Percentiles rank a stretch among this genome's conserved stretches.
Evolutionary conservation across 495 filamentous ascomycete species (phyloP).

Genomic region (Letharia lupina): DNA sequence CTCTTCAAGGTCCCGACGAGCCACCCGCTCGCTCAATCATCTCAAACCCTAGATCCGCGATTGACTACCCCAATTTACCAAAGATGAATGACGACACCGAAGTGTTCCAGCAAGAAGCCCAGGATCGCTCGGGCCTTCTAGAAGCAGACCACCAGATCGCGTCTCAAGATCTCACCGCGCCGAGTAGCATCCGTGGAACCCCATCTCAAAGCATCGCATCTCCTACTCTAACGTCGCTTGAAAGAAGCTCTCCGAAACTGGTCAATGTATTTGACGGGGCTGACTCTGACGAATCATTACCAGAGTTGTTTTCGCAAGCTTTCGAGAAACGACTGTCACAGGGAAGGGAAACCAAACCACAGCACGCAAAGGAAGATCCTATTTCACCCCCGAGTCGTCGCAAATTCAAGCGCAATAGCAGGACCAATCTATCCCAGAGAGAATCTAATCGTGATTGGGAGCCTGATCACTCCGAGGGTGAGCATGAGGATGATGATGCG

Average conservation of each 20-base stretch:
- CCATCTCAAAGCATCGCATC: constrained; percentile 8
- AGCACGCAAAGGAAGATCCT: constrained; percentile 9
- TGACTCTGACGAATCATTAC: constrained; percentile 21
- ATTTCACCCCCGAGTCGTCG: constrained; percentile 7
- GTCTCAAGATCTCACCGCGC: constrained; percentile 14
- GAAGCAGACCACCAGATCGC: constrained; percentile 3
- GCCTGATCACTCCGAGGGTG: not conserved
- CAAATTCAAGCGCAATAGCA: constrained; percentile 13
- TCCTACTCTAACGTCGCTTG: not conserved
- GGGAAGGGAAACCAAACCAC: constrained; percentile 15
- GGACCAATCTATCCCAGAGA: constrained; percentile 4
- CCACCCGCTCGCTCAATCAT: constrained; percentile 1
- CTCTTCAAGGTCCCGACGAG: not conserved
- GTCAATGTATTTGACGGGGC: not conserved
- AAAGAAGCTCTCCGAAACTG: not conserved
- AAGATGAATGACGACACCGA: constrained; percentile 15
- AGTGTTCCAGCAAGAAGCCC: constrained; percentile 11
- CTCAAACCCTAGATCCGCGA: not conserved
- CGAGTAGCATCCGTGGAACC: not conserved
- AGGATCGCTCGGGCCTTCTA: constrained; percentile 14
- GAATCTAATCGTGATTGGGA: not conserved
- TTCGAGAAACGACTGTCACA: constrained; percentile 21
- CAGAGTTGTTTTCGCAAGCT: constrained; percentile 20
- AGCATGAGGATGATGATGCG: not conserved
- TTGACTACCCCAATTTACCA: constrained; percentile 18